Evolutionary conservation across 345 rosid species (phyloP), one percentile per base, ranked within the genome.

Genomic region (Passiflora organensis): DNA sequence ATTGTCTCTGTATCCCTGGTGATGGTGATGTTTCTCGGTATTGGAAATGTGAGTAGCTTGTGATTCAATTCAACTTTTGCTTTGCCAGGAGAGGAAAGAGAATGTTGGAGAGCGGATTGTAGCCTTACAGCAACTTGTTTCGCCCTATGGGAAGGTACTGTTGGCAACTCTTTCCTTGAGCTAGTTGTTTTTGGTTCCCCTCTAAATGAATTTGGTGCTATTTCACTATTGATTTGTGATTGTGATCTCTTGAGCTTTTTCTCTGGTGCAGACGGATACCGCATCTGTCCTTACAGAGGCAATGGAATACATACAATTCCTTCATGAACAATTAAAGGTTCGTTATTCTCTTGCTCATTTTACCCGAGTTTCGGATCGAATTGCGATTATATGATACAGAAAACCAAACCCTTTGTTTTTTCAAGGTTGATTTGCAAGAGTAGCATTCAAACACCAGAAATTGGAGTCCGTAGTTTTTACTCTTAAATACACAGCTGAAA

Each of bases 261-360:
- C 41, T 44, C 32, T 62, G 41, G 8, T 60, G 68, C 95, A 87
- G 97, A 91, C 99, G 0, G 99, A 93, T 71, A 93, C 99, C 43
- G 96, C 99, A 48, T 93, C 99, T 3, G 99, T 93, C 53, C 91
- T 93, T 60, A 69, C 58, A 37, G 96, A 86, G 70, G 84, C 96
- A 4, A 80, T 76, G 85, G 86, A 84, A 10, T 93, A 93, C 81
- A 93, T 93, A 47, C 81, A 59, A 63, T 93, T 93, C 74, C 94
- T 89, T 54, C 99, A 93, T 2, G 96, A 93, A 54, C 99, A 93
- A 86, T 91, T 93, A 47, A 83, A 89, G 95, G 99, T 93, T 55
- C 28, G 85, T 46, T 43, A 39, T 18, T 58, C 66, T 62, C 66
- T 70, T 46, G 5, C 43, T 62, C 68, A 43, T 6, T 47, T 17